Base-by-base conservation (phyloP, 2,329 filamentous ascomycete species). In the Gnomoniopsis sp. region DNA sequence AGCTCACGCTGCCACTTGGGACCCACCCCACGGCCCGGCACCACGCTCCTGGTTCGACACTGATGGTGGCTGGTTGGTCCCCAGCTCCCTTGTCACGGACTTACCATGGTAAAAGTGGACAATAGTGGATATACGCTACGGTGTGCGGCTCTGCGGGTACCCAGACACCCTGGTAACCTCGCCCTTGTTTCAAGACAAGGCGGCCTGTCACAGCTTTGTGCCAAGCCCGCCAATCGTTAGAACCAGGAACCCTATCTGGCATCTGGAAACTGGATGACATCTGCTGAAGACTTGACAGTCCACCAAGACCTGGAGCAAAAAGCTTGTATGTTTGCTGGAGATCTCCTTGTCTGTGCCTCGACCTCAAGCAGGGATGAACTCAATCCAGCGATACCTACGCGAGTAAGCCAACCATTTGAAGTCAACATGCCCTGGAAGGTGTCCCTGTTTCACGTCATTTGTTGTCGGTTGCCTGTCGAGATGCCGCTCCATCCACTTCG, bases 161-260 rank as follows among this genome's bases (percentile, higher is more conserved):
- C 17, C 33, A 36, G 33, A 36, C 33, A 36, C 17, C 17, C 30
- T 36, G 49, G 26, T 30, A 30, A 4, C 26, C 56, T 51, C 21
- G 53, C 34, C 41, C 44, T n/a, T 8, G 60, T 62, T 62, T 62
- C 60, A 62, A n/a, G 53, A 43, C 41, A 50, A 26, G 33, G 43
- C 19, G 17, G 17, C 22, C 53, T 57, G 53, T 49, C 53, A 58
- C 60, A 57, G 44, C 43, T 54, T 33, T 48, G 60, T 57, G 60
- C 60, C 60, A 59, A 62, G 57, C 48, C 50, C 50, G 34, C 50
- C 56, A 57, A 47, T 57, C 43, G 55, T 47, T 33, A 50, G 54
- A 44, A 30, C 53, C 21, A 12, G 30, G 15, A 22, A 11, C 15
- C n/a, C 43, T 19, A 19, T n/a, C 43, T 22, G 21, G 43, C 43